Evolutionary conservation across 1,284 basidiomycete genomes (phyloP), one percentile per base, ranked within the genome.

Genomic region (Sporisorium sorghi): DNA sequence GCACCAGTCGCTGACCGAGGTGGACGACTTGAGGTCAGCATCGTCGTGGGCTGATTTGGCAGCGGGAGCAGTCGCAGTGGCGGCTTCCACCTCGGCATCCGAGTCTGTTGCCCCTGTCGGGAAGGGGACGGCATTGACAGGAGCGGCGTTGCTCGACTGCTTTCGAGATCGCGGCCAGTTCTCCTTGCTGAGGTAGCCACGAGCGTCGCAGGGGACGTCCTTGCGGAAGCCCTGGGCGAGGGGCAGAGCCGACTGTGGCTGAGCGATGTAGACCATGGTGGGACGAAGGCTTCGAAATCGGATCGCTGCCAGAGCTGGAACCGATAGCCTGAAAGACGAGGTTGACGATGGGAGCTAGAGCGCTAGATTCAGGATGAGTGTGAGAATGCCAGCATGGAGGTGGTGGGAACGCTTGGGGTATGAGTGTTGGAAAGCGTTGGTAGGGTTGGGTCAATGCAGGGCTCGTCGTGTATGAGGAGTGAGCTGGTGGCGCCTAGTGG

Each of bases 1-100:
- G 43, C 78, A 80, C 70, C 72, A 80, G 21, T 81, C 74, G 42
- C 77, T 67, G 19, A 78, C 62, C 47, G 73, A 69, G n/a, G 70
- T 58, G 44, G 67, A 64, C 8, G 60, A 73, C 52, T 57, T 61
- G 42, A 68, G 76, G 35, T 71, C 71, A 9, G 68, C 49, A 60
- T 71, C 62, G 23, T 64, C 62, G 3, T 44, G 30, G 10, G 53
- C 19, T 19, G 47, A 15, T n/a, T 49, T 64, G 35, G 23, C 19
- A 47, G 30, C 35, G 15, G 64, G 49, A n/a, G 59, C 69, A 6
- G 63, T n/a, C 10, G 50, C 51, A 5, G 51, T 62, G 6, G 52
- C 64, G 7, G 43, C 53, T 30, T 73, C 70, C 15, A 73, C 70
- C 17, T 73, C 59, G 32, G 48, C 52, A 44, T 73, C 70, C 40